phyloP scores from a whole-genome alignment of 208 protist species.

The Naegleria gruberi region DNA sequence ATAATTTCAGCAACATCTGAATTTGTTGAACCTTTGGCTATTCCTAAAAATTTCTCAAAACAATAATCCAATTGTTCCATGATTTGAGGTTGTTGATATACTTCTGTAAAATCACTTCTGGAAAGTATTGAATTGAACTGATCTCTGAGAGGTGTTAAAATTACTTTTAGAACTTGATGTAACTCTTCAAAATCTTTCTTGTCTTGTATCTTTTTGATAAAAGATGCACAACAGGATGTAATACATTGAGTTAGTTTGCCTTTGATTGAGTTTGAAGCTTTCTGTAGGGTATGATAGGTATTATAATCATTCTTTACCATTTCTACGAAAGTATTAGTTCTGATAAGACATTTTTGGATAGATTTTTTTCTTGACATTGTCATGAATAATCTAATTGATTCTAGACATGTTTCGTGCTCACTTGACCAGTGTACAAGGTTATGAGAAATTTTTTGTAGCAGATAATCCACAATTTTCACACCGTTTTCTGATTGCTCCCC shows the following conservation, averaged over 20 bases:
- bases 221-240: neutral
- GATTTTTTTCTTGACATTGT: neutral
- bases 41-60: neutral
- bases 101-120: neutral
- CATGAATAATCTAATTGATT: neutral
- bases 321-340: neutral
- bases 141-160: neutral
- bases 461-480: neutral
- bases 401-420: neutral
- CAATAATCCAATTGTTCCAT: slow-evolving; percentile 1
- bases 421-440: neutral
- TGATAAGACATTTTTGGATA: neutral
- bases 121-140: neutral
- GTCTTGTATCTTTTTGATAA: neutral
- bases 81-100: neutral
- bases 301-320: neutral
- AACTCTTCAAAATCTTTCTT: neutral
- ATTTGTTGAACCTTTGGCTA: neutral
- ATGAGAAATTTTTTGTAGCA: neutral
- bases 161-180: neutral
- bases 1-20: neutral
- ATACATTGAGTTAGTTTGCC: neutral
- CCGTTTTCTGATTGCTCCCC: neutral
- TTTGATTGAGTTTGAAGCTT: neutral
- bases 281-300: neutral